phyloP scores from a whole-genome alignment of 2,329 filamentous ascomycete species.

The Ascochyta clinopodiicola region DNA sequence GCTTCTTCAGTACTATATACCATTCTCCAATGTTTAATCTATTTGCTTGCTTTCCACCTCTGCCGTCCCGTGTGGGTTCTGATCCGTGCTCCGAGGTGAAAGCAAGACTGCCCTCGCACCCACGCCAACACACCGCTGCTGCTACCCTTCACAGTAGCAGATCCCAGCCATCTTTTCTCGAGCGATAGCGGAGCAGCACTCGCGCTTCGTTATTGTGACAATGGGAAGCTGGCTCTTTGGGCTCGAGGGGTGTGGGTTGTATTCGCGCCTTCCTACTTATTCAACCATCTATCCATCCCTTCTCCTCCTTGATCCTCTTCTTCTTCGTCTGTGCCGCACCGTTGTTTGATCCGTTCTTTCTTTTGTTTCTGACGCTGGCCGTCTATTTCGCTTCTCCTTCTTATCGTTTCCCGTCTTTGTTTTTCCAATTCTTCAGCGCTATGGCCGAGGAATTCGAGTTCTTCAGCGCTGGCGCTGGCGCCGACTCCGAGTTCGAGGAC shows the following conservation, averaged over 20 bases:
- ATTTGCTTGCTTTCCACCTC: conserved; percentile 1
- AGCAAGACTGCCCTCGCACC: background rate
- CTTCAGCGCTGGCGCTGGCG: background rate
- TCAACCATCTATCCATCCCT: background rate
- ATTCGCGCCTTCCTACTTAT: background rate
- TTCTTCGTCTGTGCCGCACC: background rate
- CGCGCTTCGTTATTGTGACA: background rate
- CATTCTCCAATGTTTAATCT: conserved; percentile 22
- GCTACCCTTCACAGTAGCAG: background rate
- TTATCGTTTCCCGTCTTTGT: background rate
- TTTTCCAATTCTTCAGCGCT: background rate
- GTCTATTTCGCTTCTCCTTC: background rate
- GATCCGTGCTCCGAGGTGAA: background rate
- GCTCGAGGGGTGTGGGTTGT: background rate
- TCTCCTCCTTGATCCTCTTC: background rate
- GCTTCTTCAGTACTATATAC: conserved; percentile 9
- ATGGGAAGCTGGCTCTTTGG: background rate
- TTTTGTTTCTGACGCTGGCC: background rate
- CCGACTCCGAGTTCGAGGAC: background rate
- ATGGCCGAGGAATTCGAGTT: background rate
- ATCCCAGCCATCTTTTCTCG: background rate
- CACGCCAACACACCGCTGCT: background rate
- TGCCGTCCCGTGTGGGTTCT: background rate
- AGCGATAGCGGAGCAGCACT: background rate
- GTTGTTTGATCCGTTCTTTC: background rate